phyloP scores from a whole-genome alignment of 495 filamentous ascomycete genomes.

The Penicillium paradoxum region DNA sequence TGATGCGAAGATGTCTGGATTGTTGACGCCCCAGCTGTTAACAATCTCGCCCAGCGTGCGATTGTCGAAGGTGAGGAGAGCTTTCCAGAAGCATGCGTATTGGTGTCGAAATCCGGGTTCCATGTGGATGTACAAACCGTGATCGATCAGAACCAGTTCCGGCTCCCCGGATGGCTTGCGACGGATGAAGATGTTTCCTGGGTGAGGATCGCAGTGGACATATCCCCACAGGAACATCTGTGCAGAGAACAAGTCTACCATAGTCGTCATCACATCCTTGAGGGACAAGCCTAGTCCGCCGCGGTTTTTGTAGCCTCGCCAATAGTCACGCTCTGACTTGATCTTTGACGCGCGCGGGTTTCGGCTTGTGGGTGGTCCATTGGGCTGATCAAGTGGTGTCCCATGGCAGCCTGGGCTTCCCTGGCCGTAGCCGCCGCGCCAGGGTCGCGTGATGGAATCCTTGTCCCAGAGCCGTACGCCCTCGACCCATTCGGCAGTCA shows the following conservation, averaged over 20 bases:
- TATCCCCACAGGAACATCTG: constrained; percentile 96
- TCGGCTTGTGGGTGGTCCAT: constrained; percentile 13
- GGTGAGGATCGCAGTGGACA: constrained; percentile 94
- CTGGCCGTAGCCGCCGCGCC: constrained; percentile 69
- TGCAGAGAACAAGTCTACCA: constrained; percentile 90
- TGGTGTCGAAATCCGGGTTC: constrained; percentile 76
- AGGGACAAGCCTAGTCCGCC: constrained; percentile 79
- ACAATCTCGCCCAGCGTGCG: constrained; percentile 66
- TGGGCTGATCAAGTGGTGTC: constrained; percentile 52
- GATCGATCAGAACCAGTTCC: constrained; percentile 92
- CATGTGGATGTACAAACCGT: constrained; percentile 93
- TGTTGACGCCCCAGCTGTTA: constrained; percentile 76
- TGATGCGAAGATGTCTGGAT: constrained; percentile 83
- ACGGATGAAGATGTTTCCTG: constrained; percentile 93
- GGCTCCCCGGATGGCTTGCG: constrained; percentile 74
- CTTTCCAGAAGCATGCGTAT: constrained; percentile 91
- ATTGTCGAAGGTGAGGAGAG: constrained; percentile 91
- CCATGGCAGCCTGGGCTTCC: constrained; percentile 76
- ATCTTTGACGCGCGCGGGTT: constrained; percentile 47
- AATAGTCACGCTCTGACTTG: constrained; percentile 75
- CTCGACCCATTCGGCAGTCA: constrained; percentile 98
- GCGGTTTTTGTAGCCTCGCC: constrained; percentile 63
- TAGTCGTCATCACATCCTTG: constrained; percentile 88
- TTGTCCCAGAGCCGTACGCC: constrained; percentile 90
- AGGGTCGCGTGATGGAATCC: constrained; percentile 62